Base-by-base conservation (phyloP, 176 grass and related monocot genomes). In the Rhynchospora pubera region DNA sequence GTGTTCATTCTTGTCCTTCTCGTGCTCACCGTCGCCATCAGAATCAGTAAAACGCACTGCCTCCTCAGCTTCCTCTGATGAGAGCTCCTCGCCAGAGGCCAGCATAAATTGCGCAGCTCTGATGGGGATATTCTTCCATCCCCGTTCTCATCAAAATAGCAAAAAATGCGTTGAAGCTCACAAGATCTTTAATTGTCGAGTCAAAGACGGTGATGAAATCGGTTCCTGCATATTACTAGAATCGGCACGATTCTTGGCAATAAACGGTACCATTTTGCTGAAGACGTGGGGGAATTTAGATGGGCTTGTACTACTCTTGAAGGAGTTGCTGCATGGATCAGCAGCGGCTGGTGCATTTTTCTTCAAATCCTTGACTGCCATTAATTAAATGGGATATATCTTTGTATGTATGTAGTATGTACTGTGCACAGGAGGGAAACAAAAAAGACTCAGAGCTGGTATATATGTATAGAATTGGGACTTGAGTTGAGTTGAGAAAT, bases 141-240 rank as follows among this genome's bases (percentile, higher is more conserved):
- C 1, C 81, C 71, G 13, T 88, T 84, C 86, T 88, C 86, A n/a
- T 88, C 86, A 21, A 88, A 84, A 52, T 21, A 80, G 51, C 61
- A 39, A 81, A 88, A 88, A 9, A 88, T 65, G 24, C 60, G 48
- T 3, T 74, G 23, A 46, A 88, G 28, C 23, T 77, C 68, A 0
- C 18, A 23, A 30, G 46, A 87, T 77, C 4, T 67, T 5, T n/a
- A n/a, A n/a, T n/a, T 65, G 45, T 22, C 7, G 8, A 7, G 3
- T 71, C 10, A 10, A 2, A 39, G 34, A 24, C 3, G 48, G 7
- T 47, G 12, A 43, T 0, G 32, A 28, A 21, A 1, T 28, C 5
- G 1, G 21, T 52, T 12, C 0, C 16, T 81, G 23, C 28, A 62
- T 9, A 10, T 79, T 57, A 13, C 39, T 32, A 1, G 79, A 81